Evolutionary conservation across 2,329 filamentous ascomycete genomes (phyloP).

Genomic region (Trichoderma arundinaceum): DNA sequence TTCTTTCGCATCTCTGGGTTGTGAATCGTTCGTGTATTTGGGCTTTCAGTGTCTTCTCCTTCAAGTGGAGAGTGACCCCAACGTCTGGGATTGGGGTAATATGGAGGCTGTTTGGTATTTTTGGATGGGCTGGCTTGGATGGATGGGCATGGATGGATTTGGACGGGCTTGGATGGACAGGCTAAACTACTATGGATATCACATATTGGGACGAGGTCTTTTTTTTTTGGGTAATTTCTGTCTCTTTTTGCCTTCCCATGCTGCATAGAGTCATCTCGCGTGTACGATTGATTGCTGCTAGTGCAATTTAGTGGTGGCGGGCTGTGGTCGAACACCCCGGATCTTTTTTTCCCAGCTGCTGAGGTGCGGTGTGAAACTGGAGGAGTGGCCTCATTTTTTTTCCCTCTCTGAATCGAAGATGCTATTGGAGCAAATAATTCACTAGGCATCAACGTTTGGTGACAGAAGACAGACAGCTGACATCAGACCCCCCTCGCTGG

Average conservation of each 20-base stretch:
- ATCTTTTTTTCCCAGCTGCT: not conserved
- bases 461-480: conserved; percentile 25
- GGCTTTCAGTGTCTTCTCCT: not conserved
- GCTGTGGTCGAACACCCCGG: conserved; percentile 9
- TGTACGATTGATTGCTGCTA: conserved; percentile 17
- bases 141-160: not conserved
- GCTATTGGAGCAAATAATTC: conserved; percentile 14
- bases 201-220: conserved; percentile 14
- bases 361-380: conserved; percentile 24
- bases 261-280: conserved; percentile 16
- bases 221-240: conserved; percentile 20
- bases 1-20: too few relatives aligned
- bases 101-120: not conserved
- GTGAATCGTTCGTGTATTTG: not conserved
- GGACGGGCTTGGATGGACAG: conserved; percentile 4
- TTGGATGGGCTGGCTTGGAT: not conserved
- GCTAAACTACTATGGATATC: conserved; percentile 24
- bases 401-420: conserved; percentile 14
- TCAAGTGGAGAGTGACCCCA: not conserved
- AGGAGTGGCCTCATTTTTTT: conserved; percentile 8
- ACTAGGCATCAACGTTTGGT: conserved; percentile 15
- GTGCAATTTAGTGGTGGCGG: conserved; percentile 13
- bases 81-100: conserved; percentile 7
- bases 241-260: conserved; percentile 21
- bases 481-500: conserved; percentile 22